Percentiles rank a stretch among this genome's conserved stretches.
phyloP scores from a whole-genome alignment of 2,329 filamentous ascomycete species.

The Niveomyces coronatus region DNA sequence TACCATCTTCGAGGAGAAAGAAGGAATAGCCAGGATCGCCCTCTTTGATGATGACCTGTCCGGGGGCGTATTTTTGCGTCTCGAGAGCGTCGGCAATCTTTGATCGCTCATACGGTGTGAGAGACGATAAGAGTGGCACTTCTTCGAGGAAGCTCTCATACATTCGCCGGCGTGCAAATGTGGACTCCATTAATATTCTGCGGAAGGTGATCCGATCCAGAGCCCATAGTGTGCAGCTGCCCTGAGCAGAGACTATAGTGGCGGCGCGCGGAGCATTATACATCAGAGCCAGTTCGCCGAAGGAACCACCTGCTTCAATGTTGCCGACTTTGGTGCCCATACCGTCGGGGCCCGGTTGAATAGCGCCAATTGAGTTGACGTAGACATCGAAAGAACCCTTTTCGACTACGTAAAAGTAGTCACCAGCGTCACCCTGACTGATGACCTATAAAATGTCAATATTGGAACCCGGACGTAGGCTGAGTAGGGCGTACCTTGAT shows the following conservation, averaged over 20 bases:
- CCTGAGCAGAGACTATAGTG: slow-evolving; percentile 76
- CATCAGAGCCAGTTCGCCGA: slow-evolving; percentile 95
- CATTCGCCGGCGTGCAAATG: slow-evolving; percentile 90
- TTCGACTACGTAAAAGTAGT: slow-evolving; percentile 97
- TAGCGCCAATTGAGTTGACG: slow-evolving; percentile 66
- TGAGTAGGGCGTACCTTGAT: slow-evolving; percentile 44
- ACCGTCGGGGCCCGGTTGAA: slow-evolving; percentile 72
- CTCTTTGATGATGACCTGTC: slow-evolving; percentile 78
- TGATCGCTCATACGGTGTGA: slow-evolving; percentile 87
- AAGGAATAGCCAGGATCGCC: slow-evolving; percentile 88
- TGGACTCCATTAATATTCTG: slow-evolving; percentile 95
- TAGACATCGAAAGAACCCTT: slow-evolving; percentile 84
- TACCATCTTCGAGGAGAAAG: slow-evolving; percentile 79
- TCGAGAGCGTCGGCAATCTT: slow-evolving; percentile 97
- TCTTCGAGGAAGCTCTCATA: slow-evolving; percentile 96
- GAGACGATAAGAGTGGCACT: slow-evolving; percentile 70
- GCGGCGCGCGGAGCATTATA: slow-evolving; percentile 96
- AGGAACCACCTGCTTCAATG: slow-evolving; percentile 82
- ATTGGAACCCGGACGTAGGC: slow-evolving; percentile 15
- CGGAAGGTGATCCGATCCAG: slow-evolving; percentile 94
- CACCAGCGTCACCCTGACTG: slow-evolving; percentile 86
- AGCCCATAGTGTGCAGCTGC: slow-evolving; percentile 78
- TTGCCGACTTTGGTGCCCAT: slow-evolving; percentile 73
- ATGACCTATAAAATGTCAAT: slow-evolving; percentile 57
- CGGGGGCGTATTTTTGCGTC: slow-evolving; percentile 72